phyloP scores from a whole-genome alignment of 2,329 filamentous ascomycete species.

The Apiospora marii region DNA sequence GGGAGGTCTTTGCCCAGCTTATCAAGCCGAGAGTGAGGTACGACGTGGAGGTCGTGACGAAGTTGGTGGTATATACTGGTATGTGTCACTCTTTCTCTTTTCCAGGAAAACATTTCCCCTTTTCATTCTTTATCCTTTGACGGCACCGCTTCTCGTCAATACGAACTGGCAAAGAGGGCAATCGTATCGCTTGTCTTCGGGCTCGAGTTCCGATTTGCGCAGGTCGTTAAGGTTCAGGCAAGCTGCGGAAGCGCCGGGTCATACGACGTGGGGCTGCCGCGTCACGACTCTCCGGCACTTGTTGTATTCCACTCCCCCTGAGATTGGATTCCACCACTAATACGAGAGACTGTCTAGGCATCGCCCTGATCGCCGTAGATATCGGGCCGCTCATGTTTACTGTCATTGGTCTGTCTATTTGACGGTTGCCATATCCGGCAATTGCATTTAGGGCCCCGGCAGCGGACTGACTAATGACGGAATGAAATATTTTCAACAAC shows the following conservation, averaged over 20 bases:
- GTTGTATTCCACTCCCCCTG: neutral
- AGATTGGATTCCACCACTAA: slow-evolving; percentile 8
- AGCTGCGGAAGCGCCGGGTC: neutral
- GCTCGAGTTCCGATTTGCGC: slow-evolving; percentile 3
- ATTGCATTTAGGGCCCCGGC: neutral
- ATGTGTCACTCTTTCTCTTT: slow-evolving; percentile 44
- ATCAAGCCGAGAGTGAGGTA: slow-evolving; percentile 90
- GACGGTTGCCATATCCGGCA: slow-evolving; percentile 9
- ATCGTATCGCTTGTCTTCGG: neutral
- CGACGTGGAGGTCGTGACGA: slow-evolving; percentile 98
- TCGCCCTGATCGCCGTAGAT: slow-evolving; percentile 49
- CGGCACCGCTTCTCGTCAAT: neutral
- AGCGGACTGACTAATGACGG: slow-evolving; percentile 9
- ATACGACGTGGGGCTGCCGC: slow-evolving; percentile 9
- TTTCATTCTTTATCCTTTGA: neutral
- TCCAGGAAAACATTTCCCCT: neutral
- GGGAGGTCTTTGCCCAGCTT: slow-evolving; percentile 83
- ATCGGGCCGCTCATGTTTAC: slow-evolving; percentile 52
- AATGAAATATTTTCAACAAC: slow-evolving; percentile 11
- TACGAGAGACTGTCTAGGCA: slow-evolving; percentile 34
- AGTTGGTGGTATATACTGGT: slow-evolving; percentile 94
- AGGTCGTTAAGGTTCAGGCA: slow-evolving; percentile 4
- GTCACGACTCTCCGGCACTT: slow-evolving; percentile 10
- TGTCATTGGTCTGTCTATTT: slow-evolving; percentile 44
- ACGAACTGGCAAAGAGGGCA: neutral